Base-by-base conservation (phyloP, 140 eudicot species). In the Senecio squalidus region DNA sequence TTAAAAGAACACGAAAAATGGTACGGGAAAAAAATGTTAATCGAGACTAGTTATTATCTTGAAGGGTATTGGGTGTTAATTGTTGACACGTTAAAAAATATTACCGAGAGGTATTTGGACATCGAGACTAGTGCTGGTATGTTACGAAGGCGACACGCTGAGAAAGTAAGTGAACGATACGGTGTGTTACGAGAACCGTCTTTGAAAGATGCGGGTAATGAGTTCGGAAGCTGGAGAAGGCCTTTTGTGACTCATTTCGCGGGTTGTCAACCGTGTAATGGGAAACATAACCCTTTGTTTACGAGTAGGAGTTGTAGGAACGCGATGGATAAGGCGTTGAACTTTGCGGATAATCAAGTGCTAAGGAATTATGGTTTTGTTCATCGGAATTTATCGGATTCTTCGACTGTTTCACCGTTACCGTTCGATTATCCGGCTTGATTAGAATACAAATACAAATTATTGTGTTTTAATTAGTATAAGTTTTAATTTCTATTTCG, bases 211-310 rank as follows among this genome's bases (percentile, higher is more conserved):
- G 79, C 72, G 8, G 74, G 74, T 0, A 78, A 68, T 14, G 73
- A 73, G 48, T 71, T 60, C n/a, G 86, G 64, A 26, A 71, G 75
- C 31, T 64, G 82, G 64, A 46, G 86, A 31, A 64, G 86, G 84
- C 90, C 90, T 34, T 73, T 85, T 46, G 82, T 82, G 31, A 85
- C 95, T 0, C 90, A 85, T 66, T 85, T 82, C 51, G 82, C 82
- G 41, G 94, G 94, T 2, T 85, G 90, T 66, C 75, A 76, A 64
- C n/a, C n/a, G n/a, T n/a, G n/a, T n/a, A n/a, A n/a, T n/a, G n/a
- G n/a, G n/a, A n/a, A n/a, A n/a, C n/a, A 77, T 60, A 77, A 71
- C 39, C 82, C 75, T 0, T 9, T 36, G 33, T 85, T 72, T 9
- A 38, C 61, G 3, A 81, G 60, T 0, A 58, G 74, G 59, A 55